Conservation (phyloP, 208 protist genomes). For the Naegleria gruberi region DNA sequence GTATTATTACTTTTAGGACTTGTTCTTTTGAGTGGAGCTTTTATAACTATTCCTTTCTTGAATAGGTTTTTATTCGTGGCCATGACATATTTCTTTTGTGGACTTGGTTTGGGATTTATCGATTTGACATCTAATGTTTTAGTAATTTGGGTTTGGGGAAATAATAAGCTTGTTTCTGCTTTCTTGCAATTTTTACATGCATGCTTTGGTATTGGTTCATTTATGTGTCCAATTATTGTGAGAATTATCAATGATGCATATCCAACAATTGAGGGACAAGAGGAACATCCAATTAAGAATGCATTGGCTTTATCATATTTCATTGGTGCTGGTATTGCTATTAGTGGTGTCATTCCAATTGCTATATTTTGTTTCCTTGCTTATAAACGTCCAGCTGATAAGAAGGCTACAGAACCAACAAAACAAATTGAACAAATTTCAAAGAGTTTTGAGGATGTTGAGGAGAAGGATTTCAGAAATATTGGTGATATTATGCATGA, state of each 20-base stretch:
- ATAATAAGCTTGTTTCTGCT: not conserved
- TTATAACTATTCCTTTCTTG: not conserved
- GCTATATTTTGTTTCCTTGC: not conserved
- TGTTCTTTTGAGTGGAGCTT: not conserved
- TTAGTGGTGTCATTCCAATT: not conserved
- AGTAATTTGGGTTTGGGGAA: not conserved
- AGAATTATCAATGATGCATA: not conserved
- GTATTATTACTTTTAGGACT: not conserved
- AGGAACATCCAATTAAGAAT: not conserved
- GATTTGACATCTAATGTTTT: not conserved
- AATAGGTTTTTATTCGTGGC: not conserved
- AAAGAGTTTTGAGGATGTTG: not conserved
- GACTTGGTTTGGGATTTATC: not conserved
- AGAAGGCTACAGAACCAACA: not conserved
- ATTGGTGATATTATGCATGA: not conserved
- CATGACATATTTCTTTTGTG: not conserved
- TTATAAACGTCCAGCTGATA: not conserved
- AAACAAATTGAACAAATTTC: not conserved
- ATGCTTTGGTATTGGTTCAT: not conserved
- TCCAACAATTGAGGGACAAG: not conserved
- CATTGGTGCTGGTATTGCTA: not conserved
- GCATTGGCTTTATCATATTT: not conserved
- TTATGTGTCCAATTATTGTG: not conserved
- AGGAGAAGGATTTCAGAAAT: not conserved
- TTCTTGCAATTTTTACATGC: constrained; percentile 7